Conservation (phyloP, 1,284 basidiomycete genomes). For the Spongispora temasekensis region DNA sequence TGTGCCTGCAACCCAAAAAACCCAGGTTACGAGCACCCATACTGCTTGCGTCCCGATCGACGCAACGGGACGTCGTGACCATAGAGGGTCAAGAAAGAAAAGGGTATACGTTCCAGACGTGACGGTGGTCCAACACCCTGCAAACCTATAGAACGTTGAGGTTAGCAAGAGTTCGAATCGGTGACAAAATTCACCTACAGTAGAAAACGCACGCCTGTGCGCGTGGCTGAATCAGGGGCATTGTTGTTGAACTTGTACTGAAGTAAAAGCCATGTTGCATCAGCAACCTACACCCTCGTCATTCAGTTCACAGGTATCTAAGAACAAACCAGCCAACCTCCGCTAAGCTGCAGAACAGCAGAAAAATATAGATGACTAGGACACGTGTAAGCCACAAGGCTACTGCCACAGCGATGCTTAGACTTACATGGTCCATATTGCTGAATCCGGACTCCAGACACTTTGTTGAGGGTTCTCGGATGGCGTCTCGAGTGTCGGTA, state of each 20-base stretch:
- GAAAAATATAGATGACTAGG: constrained; percentile 49
- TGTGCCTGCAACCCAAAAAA: constrained; percentile 56
- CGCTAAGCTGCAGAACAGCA: constrained; percentile 48
- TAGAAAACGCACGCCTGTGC: constrained; percentile 44
- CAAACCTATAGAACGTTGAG: constrained; percentile 48
- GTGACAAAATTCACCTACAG: constrained; percentile 40
- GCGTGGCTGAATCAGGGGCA: constrained; percentile 44
- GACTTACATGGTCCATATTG: constrained; percentile 53
- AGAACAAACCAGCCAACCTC: constrained; percentile 38
- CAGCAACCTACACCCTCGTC: constrained; percentile 43
- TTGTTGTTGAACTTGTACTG: constrained; percentile 53
- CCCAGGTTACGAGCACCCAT: constrained; percentile 56
- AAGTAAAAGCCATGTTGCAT: constrained; percentile 54
- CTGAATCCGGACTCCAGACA: constrained; percentile 44
- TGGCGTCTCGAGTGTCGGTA: constrained; percentile 46
- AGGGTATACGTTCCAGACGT: constrained; percentile 52
- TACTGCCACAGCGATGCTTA: not conserved
- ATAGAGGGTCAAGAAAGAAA: constrained; percentile 56
- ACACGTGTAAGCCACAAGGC: constrained; percentile 31
- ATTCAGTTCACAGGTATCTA: constrained; percentile 1
- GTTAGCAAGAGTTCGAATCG: constrained; percentile 7
- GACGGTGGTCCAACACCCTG: constrained; percentile 56
- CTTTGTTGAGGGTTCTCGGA: constrained; percentile 50
- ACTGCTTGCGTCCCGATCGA: constrained; percentile 58
- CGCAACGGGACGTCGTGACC: constrained; percentile 49